These are phyloP conservation scores for Lavandula angustifolia DNA, from an alignment of 257 asterid species.

Conservation along the genomic window DNA sequence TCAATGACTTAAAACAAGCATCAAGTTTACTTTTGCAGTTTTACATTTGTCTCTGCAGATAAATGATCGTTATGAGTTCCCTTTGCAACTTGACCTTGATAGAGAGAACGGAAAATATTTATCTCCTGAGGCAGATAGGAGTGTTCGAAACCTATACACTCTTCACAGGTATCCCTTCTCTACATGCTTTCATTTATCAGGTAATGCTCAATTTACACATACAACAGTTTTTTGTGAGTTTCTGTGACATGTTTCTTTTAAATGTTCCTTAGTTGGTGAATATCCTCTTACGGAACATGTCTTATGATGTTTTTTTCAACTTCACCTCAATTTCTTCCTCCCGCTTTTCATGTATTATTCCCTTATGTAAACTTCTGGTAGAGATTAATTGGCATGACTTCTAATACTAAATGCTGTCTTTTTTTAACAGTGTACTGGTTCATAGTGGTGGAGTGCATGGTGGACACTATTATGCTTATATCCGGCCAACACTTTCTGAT, in stretches of 20 bases:
- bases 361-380: slow-evolving; percentile 7
- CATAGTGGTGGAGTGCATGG: no score
- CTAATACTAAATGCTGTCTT: slow-evolving; percentile 37
- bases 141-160: slow-evolving; percentile 78
- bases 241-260: slow-evolving; percentile 18
- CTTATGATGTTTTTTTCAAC: slow-evolving; percentile 26
- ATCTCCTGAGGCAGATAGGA: no score
- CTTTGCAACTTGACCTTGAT: slow-evolving; percentile 93
- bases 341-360: neutral
- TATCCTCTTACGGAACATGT: slow-evolving; percentile 3
- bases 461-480: slow-evolving; percentile 21
- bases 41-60: slow-evolving; percentile 55
- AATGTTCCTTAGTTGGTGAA: slow-evolving; percentile 13
- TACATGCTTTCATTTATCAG: slow-evolving; percentile 18
- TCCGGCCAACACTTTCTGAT: slow-evolving; percentile 91
- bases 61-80: slow-evolving; percentile 96
- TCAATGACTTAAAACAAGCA: slow-evolving; percentile 12
- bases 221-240: neutral
- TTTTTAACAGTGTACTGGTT: slow-evolving; percentile 8
- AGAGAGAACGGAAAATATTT: slow-evolving; percentile 48
- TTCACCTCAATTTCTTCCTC: slow-evolving; percentile 19
- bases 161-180: slow-evolving; percentile 72
- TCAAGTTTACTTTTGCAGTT: neutral
- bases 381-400: slow-evolving; percentile 3
- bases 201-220: slow-evolving; percentile 1